Evolutionary conservation across 2,329 filamentous ascomycete species (phyloP).

Genomic region (Beauveria asiatica): DNA sequence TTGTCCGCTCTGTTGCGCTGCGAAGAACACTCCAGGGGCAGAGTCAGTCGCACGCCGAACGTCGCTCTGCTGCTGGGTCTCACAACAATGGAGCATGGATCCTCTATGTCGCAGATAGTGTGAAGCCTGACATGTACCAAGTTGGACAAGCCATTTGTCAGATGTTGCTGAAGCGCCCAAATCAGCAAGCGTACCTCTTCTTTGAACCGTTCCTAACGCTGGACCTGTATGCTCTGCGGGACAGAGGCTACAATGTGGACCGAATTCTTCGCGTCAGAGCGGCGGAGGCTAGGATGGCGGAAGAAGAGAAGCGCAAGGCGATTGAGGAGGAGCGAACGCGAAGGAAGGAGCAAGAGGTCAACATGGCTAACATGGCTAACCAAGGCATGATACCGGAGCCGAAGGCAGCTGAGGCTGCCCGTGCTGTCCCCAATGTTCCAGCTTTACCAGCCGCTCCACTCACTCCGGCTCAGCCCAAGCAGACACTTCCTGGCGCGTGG

Average conservation of each 20-base stretch:
- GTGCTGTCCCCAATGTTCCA: slow-evolving; percentile 32
- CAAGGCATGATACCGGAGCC: slow-evolving; percentile 15
- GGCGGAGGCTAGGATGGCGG: slow-evolving; percentile 78
- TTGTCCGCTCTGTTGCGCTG: slow-evolving; percentile 70
- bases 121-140: slow-evolving; percentile 77
- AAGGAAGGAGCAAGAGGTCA: slow-evolving; percentile 47
- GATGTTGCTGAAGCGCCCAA: slow-evolving; percentile 70
- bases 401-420: slow-evolving; percentile 27
- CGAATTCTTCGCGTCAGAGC: slow-evolving; percentile 84
- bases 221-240: slow-evolving; percentile 70
- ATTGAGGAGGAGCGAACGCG: slow-evolving; percentile 63
- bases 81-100: slow-evolving; percentile 47
- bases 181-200: slow-evolving; percentile 81
- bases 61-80: slow-evolving; percentile 62
- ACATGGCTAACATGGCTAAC: slow-evolving; percentile 27
- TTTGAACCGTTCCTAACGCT: slow-evolving; percentile 86
- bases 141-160: slow-evolving; percentile 81
- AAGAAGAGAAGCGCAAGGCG: slow-evolving; percentile 68
- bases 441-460: slow-evolving; percentile 31
- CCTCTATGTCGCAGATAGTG: slow-evolving; percentile 65
- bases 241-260: slow-evolving; percentile 92
- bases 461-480: slow-evolving; percentile 32
- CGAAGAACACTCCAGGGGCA: slow-evolving; percentile 67
- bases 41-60: slow-evolving; percentile 61
- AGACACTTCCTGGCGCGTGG: slow-evolving; percentile 67